Conservation (phyloP, 805 yeast genomes). For the Kuraishia molischiana region DNA sequence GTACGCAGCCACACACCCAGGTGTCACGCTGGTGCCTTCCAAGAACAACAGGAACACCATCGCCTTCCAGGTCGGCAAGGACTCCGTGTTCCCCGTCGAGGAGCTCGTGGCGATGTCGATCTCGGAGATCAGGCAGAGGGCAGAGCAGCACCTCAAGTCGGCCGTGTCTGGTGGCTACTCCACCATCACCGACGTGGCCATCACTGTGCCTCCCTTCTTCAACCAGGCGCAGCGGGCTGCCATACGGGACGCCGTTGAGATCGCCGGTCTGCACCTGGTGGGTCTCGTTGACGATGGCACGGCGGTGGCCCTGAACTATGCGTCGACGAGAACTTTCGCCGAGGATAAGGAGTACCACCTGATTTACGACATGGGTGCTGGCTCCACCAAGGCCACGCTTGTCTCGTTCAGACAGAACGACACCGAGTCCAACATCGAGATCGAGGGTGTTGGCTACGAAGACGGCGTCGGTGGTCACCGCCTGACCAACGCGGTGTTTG, state of each 20-base stretch:
- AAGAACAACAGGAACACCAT: conserved; percentile 41
- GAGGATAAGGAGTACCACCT: conserved; percentile 48
- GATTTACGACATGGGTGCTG: conserved; percentile 89
- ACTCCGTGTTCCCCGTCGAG: conserved; percentile 46
- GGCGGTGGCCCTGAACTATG: conserved; percentile 83
- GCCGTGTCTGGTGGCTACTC: conserved; percentile 39
- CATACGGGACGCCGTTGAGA: conserved; percentile 57
- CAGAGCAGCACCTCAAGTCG: conserved; percentile 46
- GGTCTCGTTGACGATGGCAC: conserved; percentile 82
- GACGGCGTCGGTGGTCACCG: conserved; percentile 65
- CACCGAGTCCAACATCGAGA: conserved; percentile 37
- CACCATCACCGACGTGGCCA: conserved; percentile 53
- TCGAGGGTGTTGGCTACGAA: conserved; percentile 67
- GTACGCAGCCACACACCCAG: conserved; percentile 52
- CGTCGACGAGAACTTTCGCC: conserved; percentile 38
- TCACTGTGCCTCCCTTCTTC: conserved; percentile 72
- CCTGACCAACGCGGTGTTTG: conserved; percentile 58
- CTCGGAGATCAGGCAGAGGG: conserved; percentile 54
- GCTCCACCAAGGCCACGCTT: conserved; percentile 82
- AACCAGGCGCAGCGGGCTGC: conserved; percentile 59
- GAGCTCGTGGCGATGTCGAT: conserved; percentile 81
- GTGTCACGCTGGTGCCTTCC: conserved; percentile 34
- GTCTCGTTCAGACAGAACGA: conserved; percentile 44
- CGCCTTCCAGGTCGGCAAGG: conserved; percentile 37
- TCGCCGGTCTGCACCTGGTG: conserved; percentile 57